Percentiles rank a stretch among this genome's conserved stretches.
Evolutionary conservation across 2,329 filamentous ascomycete species (phyloP).

Genomic region (Arthrinium phaeospermum): DNA sequence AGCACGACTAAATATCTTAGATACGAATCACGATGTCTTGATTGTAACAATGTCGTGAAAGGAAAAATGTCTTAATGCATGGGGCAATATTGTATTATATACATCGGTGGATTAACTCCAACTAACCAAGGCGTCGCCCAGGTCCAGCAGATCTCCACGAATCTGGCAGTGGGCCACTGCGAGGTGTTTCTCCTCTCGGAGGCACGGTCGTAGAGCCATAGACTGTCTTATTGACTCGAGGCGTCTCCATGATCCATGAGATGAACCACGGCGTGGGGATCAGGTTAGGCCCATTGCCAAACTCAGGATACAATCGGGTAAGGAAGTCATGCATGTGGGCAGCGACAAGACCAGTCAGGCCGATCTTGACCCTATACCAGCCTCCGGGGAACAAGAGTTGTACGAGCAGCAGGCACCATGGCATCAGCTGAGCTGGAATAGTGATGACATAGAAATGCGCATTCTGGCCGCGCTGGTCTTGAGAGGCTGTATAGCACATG

Average conservation of each 20-base stretch:
- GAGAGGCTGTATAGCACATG: constrained; percentile 81
- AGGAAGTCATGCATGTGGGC: constrained; percentile 93
- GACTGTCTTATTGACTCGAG: constrained; percentile 52
- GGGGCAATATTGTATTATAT: no score
- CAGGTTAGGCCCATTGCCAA: constrained; percentile 81
- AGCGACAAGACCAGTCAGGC: constrained; percentile 80
- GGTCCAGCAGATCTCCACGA: constrained; percentile 68
- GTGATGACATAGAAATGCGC: constrained; percentile 82
- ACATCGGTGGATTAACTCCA: no score
- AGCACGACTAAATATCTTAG: no score
- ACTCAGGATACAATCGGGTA: constrained; percentile 84
- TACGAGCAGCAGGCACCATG: constrained; percentile 78
- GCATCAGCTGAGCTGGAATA: constrained; percentile 81
- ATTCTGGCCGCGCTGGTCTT: constrained; percentile 81
- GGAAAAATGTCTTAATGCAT: no score
- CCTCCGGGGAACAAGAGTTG: constrained; percentile 71
- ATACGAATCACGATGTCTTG: no score
- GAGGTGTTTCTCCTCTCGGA: constrained; percentile 38
- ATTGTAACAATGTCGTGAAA: no score
- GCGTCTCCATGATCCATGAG: constrained; percentile 66
- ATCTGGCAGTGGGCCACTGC: constrained; percentile 61
- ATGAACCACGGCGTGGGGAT: constrained; percentile 77
- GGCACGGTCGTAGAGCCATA: constrained; percentile 68
- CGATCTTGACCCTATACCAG: constrained; percentile 60
- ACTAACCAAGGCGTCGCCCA: constrained; percentile 67